Evolutionary conservation across 2,329 filamentous ascomycete genomes (phyloP), one percentile per base, ranked within the genome.

Genomic region (Aspergillus pseudoviridinutans): DNA sequence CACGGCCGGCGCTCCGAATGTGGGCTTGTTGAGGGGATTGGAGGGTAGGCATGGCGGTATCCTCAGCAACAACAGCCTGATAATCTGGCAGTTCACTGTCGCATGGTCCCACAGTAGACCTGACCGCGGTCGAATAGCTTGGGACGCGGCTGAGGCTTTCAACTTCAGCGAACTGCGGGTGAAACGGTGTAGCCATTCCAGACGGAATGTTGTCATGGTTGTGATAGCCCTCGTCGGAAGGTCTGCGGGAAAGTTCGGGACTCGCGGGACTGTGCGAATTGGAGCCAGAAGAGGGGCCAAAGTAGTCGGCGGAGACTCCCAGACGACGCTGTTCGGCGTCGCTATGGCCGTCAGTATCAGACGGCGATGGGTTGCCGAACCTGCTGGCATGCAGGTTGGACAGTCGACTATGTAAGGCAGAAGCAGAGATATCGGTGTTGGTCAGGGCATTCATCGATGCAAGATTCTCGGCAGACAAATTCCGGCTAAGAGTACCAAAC

Each of bases 381-480:
- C 63, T 54, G 55, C 58, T 68, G 58, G 78, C 69, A 67, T 80
- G 77, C 22, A 87, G 79, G 59, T 81, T 79, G 25, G 78, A 77
- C 38, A 87, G 78, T 57, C 93, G 86, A 67, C 85, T 87, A 60
- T 93, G 90, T 58, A 96, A 80, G 54, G 80, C 80, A n/a, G 75
- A 76, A 74, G 87, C 74, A 74, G 88, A 74, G 73, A 90, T 64
- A 84, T 82, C 58, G 76, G 77, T 76, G 56, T 79, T 76, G 5
- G 78, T 76, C 27, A 81, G 67, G 6, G 76, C 76, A 50, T 83
- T 78, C 69, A 86, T 77, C 3, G 81, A 84, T 50, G 84, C 79
- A 25, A 97, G 79, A 68, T 97, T 93, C 66, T 97, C 94, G 9
- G 82, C 79, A 0, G 93, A 97, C 5, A 89, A 87, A 50, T 87